A percentile compares a stretch with the other conserved stretches of the same genome.
Evolutionary conservation across 2,329 filamentous ascomycete genomes (phyloP).

Genomic region (Colletotrichum liriopes): DNA sequence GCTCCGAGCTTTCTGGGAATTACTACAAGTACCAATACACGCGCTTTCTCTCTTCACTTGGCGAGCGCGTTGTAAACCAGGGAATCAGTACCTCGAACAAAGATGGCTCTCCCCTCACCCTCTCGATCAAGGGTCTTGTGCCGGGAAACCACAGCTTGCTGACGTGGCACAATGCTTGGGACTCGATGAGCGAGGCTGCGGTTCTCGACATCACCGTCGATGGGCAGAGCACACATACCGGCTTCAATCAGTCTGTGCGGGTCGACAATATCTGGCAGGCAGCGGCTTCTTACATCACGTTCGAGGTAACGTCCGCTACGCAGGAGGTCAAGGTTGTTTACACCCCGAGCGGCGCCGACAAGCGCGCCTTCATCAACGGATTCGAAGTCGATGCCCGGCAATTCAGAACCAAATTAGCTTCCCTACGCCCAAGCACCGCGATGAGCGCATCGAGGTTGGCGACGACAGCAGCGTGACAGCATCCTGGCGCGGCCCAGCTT

Average conservation of each 20-base stretch:
- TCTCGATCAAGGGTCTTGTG: slow-evolving; percentile 48
- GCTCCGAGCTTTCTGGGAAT: slow-evolving; percentile 46
- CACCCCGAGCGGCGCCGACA: slow-evolving; percentile 44
- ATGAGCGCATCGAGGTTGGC: slow-evolving; percentile 48
- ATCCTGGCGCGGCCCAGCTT: slow-evolving; percentile 47
- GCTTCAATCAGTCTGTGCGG: slow-evolving; percentile 46
- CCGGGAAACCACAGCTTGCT: slow-evolving; percentile 49
- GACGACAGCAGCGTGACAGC: slow-evolving; percentile 39
- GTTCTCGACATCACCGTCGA: slow-evolving; percentile 47
- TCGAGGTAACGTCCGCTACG: slow-evolving; percentile 43
- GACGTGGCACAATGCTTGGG: slow-evolving; percentile 52
- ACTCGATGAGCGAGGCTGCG: slow-evolving; percentile 45
- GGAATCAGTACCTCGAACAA: slow-evolving; percentile 48
- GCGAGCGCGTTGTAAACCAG: slow-evolving; percentile 49
- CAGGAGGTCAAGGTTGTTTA: slow-evolving; percentile 48
- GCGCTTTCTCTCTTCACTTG: slow-evolving; percentile 48
- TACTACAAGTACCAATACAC: slow-evolving; percentile 48
- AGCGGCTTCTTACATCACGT: slow-evolving; percentile 48
- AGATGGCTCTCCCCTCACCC: slow-evolving; percentile 46
- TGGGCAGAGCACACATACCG: slow-evolving; percentile 41
- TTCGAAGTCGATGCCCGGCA: slow-evolving; percentile 50
- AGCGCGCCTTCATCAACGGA: slow-evolving; percentile 50
- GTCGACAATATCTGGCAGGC: slow-evolving; percentile 52
- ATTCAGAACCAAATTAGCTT: slow-evolving; percentile 48
- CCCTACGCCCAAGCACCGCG: slow-evolving; percentile 48